phyloP scores from a whole-genome alignment of 1,284 basidiomycete genomes.

The Lignosus rhinocerotis region DNA sequence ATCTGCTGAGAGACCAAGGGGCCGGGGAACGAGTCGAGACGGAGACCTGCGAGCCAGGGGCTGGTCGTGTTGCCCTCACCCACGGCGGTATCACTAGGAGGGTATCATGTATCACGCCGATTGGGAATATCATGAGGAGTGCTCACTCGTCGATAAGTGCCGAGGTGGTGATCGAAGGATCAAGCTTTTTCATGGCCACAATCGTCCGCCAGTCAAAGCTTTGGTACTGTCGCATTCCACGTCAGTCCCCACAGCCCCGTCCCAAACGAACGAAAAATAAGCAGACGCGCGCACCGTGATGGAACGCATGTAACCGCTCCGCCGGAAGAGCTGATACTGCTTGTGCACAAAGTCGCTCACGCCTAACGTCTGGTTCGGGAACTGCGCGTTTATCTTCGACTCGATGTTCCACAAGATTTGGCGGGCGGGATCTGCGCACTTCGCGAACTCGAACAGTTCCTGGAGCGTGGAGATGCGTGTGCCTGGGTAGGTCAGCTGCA shows the following conservation, averaged over 20 bases:
- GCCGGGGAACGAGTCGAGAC: constrained; percentile 58
- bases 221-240: constrained; percentile 52
- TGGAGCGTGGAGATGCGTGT: constrained; percentile 70
- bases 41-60: constrained; percentile 65
- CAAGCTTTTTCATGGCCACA: constrained; percentile 59
- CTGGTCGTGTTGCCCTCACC: constrained; percentile 42
- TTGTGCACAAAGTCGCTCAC: constrained; percentile 67
- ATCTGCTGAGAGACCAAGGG: constrained; percentile 52
- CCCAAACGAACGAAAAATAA: not conserved
- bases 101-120: not conserved
- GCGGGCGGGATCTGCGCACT: constrained; percentile 65
- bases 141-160: constrained; percentile 71
- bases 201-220: constrained; percentile 78
- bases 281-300: constrained; percentile 57
- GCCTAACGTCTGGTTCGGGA: constrained; percentile 55
- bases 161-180: constrained; percentile 52
- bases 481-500: constrained; percentile 65
- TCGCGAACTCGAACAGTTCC: constrained; percentile 75
- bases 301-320: constrained; percentile 54
- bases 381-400: constrained; percentile 69
- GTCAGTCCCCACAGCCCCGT: not conserved
- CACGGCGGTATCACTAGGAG: constrained; percentile 43
- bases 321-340: constrained; percentile 57
- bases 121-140: constrained; percentile 14
- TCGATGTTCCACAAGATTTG: constrained; percentile 76